These are phyloP conservation scores for Pinus taeda DNA, from an alignment of 75 land plant genomes.

Conservation along the genomic window DNA sequence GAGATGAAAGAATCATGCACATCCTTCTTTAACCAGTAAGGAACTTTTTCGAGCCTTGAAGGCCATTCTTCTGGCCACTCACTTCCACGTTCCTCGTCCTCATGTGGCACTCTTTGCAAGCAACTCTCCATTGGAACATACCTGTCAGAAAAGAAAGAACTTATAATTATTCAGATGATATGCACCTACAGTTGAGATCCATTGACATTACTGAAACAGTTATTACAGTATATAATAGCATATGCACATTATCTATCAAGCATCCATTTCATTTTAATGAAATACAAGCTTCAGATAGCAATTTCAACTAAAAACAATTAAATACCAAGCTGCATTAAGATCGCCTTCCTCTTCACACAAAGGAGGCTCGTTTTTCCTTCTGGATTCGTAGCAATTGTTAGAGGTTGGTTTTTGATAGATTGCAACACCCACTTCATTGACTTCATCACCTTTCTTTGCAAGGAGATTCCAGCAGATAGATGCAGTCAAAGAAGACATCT, in stretches of 20 bases:
- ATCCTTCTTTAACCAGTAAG: slow-evolving; percentile 35
- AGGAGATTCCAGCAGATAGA: slow-evolving; percentile 39
- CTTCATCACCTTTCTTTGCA: slow-evolving; percentile 20
- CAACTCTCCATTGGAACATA: slow-evolving; percentile 41
- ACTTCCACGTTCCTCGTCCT: slow-evolving; percentile 20
- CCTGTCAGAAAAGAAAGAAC: slow-evolving; percentile 19
- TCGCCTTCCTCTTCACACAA: slow-evolving; percentile 26
- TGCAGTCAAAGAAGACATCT: slow-evolving; percentile 31
- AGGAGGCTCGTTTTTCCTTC: slow-evolving; percentile 25
- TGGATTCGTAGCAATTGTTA: slow-evolving; percentile 27
- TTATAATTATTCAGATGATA: not conserved
- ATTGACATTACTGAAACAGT: too few species aligned
- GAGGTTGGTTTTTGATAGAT: slow-evolving; percentile 35
- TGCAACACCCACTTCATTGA: slow-evolving; percentile 40
- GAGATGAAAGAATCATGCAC: slow-evolving; percentile 22
- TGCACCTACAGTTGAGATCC: not conserved
- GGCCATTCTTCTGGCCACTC: slow-evolving; percentile 54
- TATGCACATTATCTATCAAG: not conserved
- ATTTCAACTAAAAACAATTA: slow-evolving; percentile 1
- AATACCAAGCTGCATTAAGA: slow-evolving; percentile 47
- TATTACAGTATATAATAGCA: not conserved
- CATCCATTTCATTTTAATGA: not conserved
- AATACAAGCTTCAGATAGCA: not conserved
- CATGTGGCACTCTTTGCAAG: slow-evolving; percentile 35
- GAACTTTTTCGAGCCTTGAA: slow-evolving; percentile 26